Evolutionary conservation across 2,329 filamentous ascomycete genomes (phyloP).

Genomic region (Colletotrichum graminicola): DNA sequence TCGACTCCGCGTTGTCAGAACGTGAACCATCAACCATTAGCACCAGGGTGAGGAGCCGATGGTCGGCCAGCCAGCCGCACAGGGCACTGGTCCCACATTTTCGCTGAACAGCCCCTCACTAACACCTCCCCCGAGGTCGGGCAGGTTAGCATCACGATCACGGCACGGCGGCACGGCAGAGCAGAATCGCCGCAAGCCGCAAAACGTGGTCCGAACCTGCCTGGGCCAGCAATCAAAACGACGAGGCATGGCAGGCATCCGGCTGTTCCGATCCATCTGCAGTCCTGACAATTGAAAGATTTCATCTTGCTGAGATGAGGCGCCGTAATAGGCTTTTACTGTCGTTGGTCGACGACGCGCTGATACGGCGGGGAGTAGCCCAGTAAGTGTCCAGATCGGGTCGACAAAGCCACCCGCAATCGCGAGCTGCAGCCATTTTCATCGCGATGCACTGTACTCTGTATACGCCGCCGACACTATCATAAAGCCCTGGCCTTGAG

Average conservation of each 20-base stretch:
- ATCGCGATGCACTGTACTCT: not conserved
- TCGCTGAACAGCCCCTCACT: not conserved
- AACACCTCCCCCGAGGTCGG: not conserved
- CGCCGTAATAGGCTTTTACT: not conserved
- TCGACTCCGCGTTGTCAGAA: not conserved
- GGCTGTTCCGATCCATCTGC: not conserved
- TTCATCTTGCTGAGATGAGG: too few relatives aligned
- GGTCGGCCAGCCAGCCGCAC: slow-evolving; percentile 4
- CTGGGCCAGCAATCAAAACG: not conserved
- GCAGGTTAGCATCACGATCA: not conserved
- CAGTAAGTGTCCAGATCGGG: not conserved
- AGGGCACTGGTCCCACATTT: not conserved
- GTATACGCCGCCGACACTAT: slow-evolving; percentile 9
- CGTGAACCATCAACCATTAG: not conserved
- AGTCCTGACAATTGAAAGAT: not conserved
- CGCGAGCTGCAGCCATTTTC: slow-evolving; percentile 17
- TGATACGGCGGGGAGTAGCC: not conserved
- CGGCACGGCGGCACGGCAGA: not conserved
- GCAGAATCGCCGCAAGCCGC: not conserved
- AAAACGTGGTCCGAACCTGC: not conserved
- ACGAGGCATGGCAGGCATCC: not conserved
- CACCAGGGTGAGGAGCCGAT: not conserved
- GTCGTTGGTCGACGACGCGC: not conserved
- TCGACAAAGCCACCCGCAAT: slow-evolving; percentile 14
- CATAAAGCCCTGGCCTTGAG: slow-evolving; percentile 33